Base-by-base conservation (phyloP, 495 filamentous ascomycete species). In the Neurospora sp. region DNA sequence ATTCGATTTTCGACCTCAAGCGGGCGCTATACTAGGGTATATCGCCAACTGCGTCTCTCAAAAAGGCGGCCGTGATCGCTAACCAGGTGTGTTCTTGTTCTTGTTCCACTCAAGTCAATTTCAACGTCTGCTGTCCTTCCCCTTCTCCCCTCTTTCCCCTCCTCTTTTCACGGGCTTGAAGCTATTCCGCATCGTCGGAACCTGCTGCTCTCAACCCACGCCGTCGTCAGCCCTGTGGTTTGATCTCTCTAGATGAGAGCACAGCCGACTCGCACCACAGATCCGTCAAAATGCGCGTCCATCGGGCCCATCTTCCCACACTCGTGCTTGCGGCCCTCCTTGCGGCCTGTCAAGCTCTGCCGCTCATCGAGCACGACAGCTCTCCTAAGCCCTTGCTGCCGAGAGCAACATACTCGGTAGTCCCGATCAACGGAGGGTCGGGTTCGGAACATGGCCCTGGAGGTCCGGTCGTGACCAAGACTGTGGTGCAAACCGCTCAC, bases 371-470 rank as follows among this genome's bases (percentile, higher is more conserved):
- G 16, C 75, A 14, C 42, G 44, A 40, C 23, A 23, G 8, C 11
- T 66, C 27, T 31, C 42, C 69, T 4, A 39, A 54, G 10, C 70
- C 27, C 12, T 66, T 78, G 23, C 76, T 71, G 42, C 76, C 76
- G 35, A 78, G 78, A 44, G 76, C 78, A 31, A 80, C 77, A 20
- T 79, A 79, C 48, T 76, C 78, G 39, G 77, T 79, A 0, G 79
- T 80, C 14, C 77, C 77, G 5, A 80, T 80, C 66, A 70, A 78
- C 59, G 78, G 78, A 37, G 78, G 76, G 9, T 70, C 76, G 23
- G 73, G 76, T n/a, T 18, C 70, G 69, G 66, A 59, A 39, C 14
- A 41, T 41, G 48, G 71, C 35, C 62, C 73, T 3, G 40, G 8
- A 8, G 69, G 11, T 9, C 38, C 73, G 7, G 72, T 75, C 1